phyloP scores from a whole-genome alignment of 192 early-diverging fungal genomes.

The Obelidium mucronatum region DNA sequence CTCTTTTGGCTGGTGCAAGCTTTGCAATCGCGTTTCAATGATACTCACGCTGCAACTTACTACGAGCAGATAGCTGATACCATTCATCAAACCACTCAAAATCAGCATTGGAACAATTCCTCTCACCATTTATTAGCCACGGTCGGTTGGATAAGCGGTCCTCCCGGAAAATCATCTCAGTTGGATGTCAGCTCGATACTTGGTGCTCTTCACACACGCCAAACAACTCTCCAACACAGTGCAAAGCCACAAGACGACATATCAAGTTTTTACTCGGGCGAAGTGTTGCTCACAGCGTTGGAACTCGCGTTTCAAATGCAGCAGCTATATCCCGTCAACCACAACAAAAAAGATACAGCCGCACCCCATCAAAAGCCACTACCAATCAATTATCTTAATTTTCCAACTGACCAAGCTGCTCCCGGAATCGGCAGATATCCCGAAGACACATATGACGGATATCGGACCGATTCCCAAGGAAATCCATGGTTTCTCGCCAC shows the following conservation, averaged over 20 bases:
- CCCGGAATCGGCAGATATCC: conserved; percentile 76
- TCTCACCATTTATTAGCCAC: conserved; percentile 35
- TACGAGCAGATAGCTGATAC: neutral
- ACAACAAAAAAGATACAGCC: neutral
- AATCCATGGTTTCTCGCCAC: conserved; percentile 84
- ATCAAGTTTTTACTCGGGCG: no score
- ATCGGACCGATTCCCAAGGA: conserved; percentile 47
- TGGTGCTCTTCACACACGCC: conserved; percentile 49
- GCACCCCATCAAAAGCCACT: conserved; percentile 1
- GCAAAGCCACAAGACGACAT: neutral
- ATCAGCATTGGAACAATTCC: conserved; percentile 57
- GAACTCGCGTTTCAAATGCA: conserved; percentile 36
- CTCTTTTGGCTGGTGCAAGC: conserved; percentile 61
- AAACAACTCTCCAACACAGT: neutral
- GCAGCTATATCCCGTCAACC: conserved; percentile 60
- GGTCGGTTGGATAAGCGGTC: conserved; percentile 49
- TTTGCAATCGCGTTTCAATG: conserved; percentile 54
- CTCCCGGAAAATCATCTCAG: conserved; percentile 53
- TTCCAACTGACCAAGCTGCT: no score
- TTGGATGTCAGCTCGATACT: conserved; percentile 70
- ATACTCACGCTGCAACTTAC: conserved; percentile 22
- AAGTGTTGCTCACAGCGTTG: conserved; percentile 12
- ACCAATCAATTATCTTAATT: no score
- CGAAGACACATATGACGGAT: conserved; percentile 80
- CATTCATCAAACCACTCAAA: neutral